Base-by-base conservation (phyloP, 2,329 filamentous ascomycete genomes). In the Mycogone perniciosa region DNA sequence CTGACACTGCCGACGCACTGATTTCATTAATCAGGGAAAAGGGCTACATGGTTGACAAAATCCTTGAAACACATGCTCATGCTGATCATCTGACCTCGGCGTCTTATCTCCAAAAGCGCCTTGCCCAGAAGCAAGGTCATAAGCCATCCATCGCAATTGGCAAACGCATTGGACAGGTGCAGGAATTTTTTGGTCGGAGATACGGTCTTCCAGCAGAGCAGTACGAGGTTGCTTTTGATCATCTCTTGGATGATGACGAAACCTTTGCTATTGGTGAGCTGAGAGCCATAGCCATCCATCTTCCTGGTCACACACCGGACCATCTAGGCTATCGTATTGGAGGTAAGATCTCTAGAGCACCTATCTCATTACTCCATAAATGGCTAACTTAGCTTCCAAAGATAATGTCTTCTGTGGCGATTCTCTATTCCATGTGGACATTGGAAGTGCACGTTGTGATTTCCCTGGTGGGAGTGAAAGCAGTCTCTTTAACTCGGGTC, bases 41-140 rank as follows among this genome's bases (percentile, higher is more conserved):
- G 1, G 66, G 66, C 1, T 83, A 82, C 59, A 70, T 54, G 0
- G 59, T 85, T 7, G 66, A 69, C 1, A 66, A 63, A 38, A 79
- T 86, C 13, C 70, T 85, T 3, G 82, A 86, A 56, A 85, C 82
- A 0, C 82, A 86, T 59, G 75, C 71, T 0, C 78, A 84, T 54
- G 80, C 80, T 4, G 79, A 85, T 50, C 80, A 85, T 53, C 55
- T 84, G 0, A 84, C 79, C 0, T 76, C 82, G 0, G 71, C 81
- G 0, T 70, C 71, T 4, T 85, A 84, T 59, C 69, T 86, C 0
- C 78, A 82, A 57, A 61, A 63, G 0, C 62, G 59, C 2, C 67
- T 83, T 0, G 55, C 61, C 0, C 53, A 66, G 6, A 46, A 49
- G 0, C 69, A 75, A 40, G 66, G 62, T 0, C 33, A 51, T 1